Base-by-base conservation (phyloP, 1,284 basidiomycete genomes). In the Porogramme epimiltina region DNA sequence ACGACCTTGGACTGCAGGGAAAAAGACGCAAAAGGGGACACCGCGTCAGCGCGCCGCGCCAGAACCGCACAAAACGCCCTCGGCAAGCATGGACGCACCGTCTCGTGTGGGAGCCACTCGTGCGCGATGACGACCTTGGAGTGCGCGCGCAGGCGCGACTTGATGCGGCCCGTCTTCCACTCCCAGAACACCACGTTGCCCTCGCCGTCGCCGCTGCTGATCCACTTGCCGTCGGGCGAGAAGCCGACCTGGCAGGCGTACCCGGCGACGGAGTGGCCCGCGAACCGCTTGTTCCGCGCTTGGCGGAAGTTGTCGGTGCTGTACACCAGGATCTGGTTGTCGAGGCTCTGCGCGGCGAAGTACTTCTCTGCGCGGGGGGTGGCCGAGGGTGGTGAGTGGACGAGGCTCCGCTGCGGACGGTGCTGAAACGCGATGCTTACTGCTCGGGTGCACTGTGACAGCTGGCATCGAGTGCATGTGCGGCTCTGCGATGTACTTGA, bases 381-480 rank as follows among this genome's bases (percentile, higher is more conserved):
- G n/a, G 6, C 13, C 28, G 8, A 31, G 28, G 28, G 28, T 40
- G 38, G 49, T 53, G 45, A 53, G 48, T 26, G 33, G 50, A 18
- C 50, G 28, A 8, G 31, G 13, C 24, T 42, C 19, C 36, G 16
- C 33, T n/a, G n/a, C n/a, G n/a, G n/a, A n/a, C n/a, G n/a, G n/a
- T n/a, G n/a, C n/a, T 20, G 4, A 38, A 8, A 15, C 22, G 24
- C 19, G 39, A 42, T 19, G 84, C 92, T 61, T 70, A 96, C 94
- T 91, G 52, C 85, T 94, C 10, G 97, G 97, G 70, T 98, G 94
- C 26, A 95, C 73, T 9, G 93, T 93, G 34, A 98, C 95, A 16
- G 96, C 91, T 11, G 97, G 97, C 95, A 99, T 98, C 31, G 94
- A 97, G 73, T 99, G 95, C 97, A 99, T 99, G 67, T 94, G 89